Evolutionary conservation across 2,329 filamentous ascomycete genomes (phyloP).

Genomic region (Monosporascus sp.): DNA sequence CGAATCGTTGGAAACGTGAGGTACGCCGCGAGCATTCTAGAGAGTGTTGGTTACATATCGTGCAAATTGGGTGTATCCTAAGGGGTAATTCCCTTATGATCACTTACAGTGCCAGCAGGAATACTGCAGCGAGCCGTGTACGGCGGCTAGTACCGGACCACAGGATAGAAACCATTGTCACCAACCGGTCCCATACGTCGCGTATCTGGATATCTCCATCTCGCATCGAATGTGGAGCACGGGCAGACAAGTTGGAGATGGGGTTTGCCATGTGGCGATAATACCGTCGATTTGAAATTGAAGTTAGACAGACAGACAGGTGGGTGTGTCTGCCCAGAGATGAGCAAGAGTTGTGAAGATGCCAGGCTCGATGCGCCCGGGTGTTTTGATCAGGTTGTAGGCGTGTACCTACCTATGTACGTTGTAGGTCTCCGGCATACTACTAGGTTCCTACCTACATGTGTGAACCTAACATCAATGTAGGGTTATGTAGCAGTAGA

Average conservation of each 20-base stretch:
- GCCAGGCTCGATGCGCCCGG: no score
- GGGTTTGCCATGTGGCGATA: not conserved
- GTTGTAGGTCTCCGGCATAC: no score
- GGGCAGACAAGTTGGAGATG: not conserved
- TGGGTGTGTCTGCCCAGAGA: no score
- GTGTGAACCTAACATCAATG: no score
- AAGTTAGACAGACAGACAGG: no score
- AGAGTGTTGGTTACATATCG: not conserved
- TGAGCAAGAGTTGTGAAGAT: no score
- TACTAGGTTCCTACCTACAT: no score
- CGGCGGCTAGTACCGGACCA: conserved; percentile 31
- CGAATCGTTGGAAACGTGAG: conserved; percentile 7
- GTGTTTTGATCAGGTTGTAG: no score
- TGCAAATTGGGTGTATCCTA: no score
- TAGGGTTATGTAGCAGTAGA: no score
- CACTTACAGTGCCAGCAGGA: conserved; percentile 29
- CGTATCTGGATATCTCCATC: not conserved
- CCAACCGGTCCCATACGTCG: not conserved
- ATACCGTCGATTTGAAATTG: not conserved
- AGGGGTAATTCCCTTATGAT: not conserved
- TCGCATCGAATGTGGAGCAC: not conserved
- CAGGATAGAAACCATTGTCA: conserved; percentile 9
- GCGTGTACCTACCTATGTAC: no score
- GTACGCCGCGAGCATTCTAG: conserved; percentile 2
- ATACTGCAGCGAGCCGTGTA: conserved; percentile 24